Percentiles rank a stretch among this genome's conserved stretches.
Conservation (phyloP, 257 asterid genomes). For the Solanum raphanifolium region DNA sequence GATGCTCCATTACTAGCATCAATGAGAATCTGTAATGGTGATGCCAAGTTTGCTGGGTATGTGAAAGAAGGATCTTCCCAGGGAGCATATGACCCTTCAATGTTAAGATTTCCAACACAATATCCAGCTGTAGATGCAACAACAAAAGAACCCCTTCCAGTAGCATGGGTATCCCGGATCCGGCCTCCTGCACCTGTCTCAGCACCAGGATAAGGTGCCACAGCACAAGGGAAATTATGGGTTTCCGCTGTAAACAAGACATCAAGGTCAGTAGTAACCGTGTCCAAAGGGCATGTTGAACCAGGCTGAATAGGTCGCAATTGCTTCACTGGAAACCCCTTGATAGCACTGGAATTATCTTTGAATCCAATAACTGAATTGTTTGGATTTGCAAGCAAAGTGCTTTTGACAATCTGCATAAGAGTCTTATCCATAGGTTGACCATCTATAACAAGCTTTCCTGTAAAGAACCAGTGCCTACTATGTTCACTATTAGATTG, state of each 20-base stretch:
- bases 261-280: constrained; percentile 40
- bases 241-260: constrained; percentile 92
- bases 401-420: constrained; percentile 87
- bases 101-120: constrained; percentile 85
- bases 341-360: constrained; percentile 95
- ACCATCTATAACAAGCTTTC: constrained; percentile 76
- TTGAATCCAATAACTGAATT: constrained; percentile 94
- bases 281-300: constrained; percentile 49
- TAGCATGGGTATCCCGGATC: constrained; percentile 94
- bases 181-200: constrained; percentile 99
- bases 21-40: constrained; percentile 81
- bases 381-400: constrained; percentile 72
- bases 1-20: constrained; percentile 97
- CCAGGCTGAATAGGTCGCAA: constrained; percentile 72
- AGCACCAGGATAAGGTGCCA: constrained; percentile 98
- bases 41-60: constrained; percentile 75
- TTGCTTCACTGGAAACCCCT: constrained; percentile 62
- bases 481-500: constrained; percentile 98
- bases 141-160: constrained; percentile 87
- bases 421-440: constrained; percentile 59
- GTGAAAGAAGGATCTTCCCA: constrained; percentile 87
- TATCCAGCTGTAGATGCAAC: constrained; percentile 94
- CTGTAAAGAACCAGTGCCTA: constrained; percentile 93
- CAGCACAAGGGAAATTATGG: constrained; percentile 97
- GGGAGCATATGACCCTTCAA: constrained; percentile 86